Base-by-base conservation (phyloP, 306 rosid species). In the Begonia peltatifolia region DNA sequence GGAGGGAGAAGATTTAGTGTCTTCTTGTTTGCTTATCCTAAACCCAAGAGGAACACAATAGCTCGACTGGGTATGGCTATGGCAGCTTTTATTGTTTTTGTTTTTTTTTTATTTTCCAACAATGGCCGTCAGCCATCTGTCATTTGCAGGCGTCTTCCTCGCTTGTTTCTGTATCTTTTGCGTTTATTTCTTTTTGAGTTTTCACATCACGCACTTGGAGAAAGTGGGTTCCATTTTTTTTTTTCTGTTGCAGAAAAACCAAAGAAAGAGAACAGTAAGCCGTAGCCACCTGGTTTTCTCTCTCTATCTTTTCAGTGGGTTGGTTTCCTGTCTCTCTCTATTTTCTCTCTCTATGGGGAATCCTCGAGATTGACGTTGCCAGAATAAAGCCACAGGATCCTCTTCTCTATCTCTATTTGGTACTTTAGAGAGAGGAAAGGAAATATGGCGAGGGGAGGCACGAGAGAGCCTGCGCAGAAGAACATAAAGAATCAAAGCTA, bases 401-500 rank as follows among this genome's bases (percentile, higher is more conserved):
- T 56, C 14, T 11, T 44, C 6, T 10, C 11, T 30, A 2, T 41
- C 18, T 10, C 53, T 36, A 52, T 46, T 59, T 50, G 42, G 46
- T 36, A 38, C 42, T 53, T 60, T 52, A 30, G 55, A 62, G 59
- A 52, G 30, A 46, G 9, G 2, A 44, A 44, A n/a, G 2, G 14
- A 44, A 44, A 44, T 9, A 20, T 20, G 23, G 23, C 23, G 23
- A 20, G 23, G 4, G 23, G 84, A 76, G 94, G 96, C 96, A 83
- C 96, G 68, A 87, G 94, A 83, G 95, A 80, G 95, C 88, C 95
- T 77, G 61, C 93, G 69, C 68, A 68, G 76, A 62, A 52, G 74
- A 74, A 47, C 78, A 72, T 55, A 71, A 79, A 48, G 67, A 76
- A 47, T 61, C 59, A 53, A 63, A 63, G 59, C 69, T 25, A 60